Evolutionary conservation across 2,329 filamentous ascomycete genomes (phyloP), one percentile per base, ranked within the genome.

Genomic region (Colletotrichum lentis): DNA sequence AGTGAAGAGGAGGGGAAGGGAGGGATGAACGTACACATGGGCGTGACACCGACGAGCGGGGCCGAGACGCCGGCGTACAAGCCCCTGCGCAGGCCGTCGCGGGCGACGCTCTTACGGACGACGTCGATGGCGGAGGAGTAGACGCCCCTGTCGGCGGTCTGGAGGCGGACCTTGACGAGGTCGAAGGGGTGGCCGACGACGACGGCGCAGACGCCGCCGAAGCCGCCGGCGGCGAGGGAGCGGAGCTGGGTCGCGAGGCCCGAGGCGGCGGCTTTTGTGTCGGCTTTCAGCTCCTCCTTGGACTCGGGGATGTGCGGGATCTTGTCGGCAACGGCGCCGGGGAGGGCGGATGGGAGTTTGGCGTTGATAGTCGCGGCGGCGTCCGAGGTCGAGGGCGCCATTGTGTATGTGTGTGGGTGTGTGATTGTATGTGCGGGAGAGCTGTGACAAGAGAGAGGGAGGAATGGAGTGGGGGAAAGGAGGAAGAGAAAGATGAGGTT

Each of bases 1-100:
- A 24, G 18, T 31, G 61, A 22, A 4, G 49, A 18, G 22, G 47
- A 53, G 18, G 50, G 60, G 20, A 55, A 6, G 24, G 37, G 49
- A 43, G 7, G 47, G 39, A 18, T 18, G 11, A 46, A 88, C 94
- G 81, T 87, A 97, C 94, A 99, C 96, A 99, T 99, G 63, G 96
- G 96, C 70, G 96, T 99, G 18, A 99, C 96, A 62, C 96, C 96
- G 11, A 97, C 92, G 70, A 99, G 83, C 52, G 96, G 96, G 74
- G 96, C 96, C 73, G 92, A 96, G 53, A 99, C 95, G 79, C 96
- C 96, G n/a, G 96, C 96, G 80, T 99, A 99, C 70, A 99, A 80
- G 10, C 96, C 96, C 79, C 92, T 82, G 69, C 81, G 75, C 72
- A 97, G 78, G 1, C 96, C 96, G 80, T 98, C 95, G 70, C 91